Percentiles rank a stretch among this genome's conserved stretches.
phyloP scores from a whole-genome alignment of 148 eudicot genomes.

The Amaranthus cruentus region DNA sequence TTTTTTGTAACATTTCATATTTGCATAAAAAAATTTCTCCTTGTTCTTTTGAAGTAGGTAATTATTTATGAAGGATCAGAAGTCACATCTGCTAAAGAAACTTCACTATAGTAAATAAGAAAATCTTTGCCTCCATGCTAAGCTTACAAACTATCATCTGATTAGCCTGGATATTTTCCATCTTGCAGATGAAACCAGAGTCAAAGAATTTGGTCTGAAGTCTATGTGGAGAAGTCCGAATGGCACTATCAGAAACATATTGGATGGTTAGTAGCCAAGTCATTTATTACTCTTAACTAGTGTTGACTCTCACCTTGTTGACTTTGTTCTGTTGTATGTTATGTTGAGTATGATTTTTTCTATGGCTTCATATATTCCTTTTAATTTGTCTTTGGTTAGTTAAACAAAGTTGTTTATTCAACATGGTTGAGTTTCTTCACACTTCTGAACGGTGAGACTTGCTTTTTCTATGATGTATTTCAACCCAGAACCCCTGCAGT shows the following conservation, averaged over 20 bases:
- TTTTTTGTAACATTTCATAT: no score
- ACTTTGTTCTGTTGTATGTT: conserved; percentile 2
- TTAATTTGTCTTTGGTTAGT: neutral
- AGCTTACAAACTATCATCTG: neutral
- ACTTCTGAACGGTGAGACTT: neutral
- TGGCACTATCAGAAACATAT: conserved; percentile 89
- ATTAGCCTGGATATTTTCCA: neutral
- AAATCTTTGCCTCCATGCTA: neutral
- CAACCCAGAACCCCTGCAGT: neutral
- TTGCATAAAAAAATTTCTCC: no score
- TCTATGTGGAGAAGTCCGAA: conserved; percentile 96
- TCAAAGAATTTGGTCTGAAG: conserved; percentile 69
- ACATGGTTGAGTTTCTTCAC: neutral
- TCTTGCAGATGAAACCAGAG: conserved; percentile 68
- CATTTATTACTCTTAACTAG: neutral
- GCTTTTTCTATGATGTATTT: neutral
- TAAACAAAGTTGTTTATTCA: neutral
- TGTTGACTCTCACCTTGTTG: neutral
- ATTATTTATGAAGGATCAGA: no score
- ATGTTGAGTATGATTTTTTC: conserved; percentile 4
- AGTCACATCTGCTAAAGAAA: neutral
- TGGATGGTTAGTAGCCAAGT: conserved; percentile 56
- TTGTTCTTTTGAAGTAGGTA: neutral
- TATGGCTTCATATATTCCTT: neutral
- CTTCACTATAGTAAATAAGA: neutral